Conservation (phyloP, 352 stramenopile species). For the Plasmopara muralis region DNA sequence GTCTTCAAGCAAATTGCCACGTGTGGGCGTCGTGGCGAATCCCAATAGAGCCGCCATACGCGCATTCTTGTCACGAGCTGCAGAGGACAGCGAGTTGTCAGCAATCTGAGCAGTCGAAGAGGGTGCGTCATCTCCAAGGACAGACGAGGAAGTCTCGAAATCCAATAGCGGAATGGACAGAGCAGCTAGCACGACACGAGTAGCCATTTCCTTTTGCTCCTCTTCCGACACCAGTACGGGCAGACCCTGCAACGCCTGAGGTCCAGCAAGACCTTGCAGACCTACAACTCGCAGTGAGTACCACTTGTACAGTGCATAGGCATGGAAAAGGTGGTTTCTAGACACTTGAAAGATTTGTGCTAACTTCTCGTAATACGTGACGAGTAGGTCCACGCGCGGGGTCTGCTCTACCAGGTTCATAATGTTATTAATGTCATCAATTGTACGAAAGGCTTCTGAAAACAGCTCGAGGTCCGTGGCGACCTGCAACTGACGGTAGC, state of each 20-base stretch:
- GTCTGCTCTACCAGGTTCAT: slow-evolving; percentile 84
- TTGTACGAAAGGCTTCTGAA: slow-evolving; percentile 97
- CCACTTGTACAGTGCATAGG: slow-evolving; percentile 96
- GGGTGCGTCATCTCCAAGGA: slow-evolving; percentile 47
- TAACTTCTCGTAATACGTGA: slow-evolving; percentile 97
- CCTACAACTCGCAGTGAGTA: slow-evolving; percentile 90
- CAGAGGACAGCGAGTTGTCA: slow-evolving; percentile 30
- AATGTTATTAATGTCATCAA: slow-evolving; percentile 99
- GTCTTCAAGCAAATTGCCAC: slow-evolving; percentile 89
- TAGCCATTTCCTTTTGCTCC: slow-evolving; percentile 83
- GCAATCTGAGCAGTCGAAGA: slow-evolving; percentile 44
- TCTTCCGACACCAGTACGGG: slow-evolving; percentile 58
- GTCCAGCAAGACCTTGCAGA: slow-evolving; percentile 49
- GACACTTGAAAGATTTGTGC: slow-evolving; percentile 96
- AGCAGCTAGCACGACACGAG: slow-evolving; percentile 88
- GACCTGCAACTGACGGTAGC: slow-evolving; percentile 96
- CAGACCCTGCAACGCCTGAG: slow-evolving; percentile 27
- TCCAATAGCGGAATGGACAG: slow-evolving; percentile 89
- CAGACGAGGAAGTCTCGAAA: slow-evolving; percentile 50
- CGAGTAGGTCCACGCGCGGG: slow-evolving; percentile 93
- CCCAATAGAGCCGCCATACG: slow-evolving; percentile 93
- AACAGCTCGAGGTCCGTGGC: slow-evolving; percentile 93
- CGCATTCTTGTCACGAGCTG: slow-evolving; percentile 88
- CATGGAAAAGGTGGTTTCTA: slow-evolving; percentile 96
- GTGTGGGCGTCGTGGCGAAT: slow-evolving; percentile 79